phyloP scores from a whole-genome alignment of 805 yeast species.

The Metschnikowia anglica region DNA sequence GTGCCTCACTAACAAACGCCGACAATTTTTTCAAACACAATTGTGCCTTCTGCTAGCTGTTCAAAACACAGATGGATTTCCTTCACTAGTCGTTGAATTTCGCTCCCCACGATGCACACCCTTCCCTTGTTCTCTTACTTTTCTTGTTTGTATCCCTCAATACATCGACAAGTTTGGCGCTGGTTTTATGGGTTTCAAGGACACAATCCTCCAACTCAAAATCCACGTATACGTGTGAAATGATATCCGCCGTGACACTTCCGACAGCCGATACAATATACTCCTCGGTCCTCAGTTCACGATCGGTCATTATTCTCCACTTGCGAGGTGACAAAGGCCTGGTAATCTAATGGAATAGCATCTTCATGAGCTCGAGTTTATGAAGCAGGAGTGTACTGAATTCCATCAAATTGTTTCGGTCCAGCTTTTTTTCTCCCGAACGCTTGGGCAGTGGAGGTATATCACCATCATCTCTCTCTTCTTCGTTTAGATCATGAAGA shows the following conservation, averaged over 20 bases:
- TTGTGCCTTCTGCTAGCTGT: no score
- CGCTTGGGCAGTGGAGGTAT: conserved; percentile 22
- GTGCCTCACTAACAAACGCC: no score
- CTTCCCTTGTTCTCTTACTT: conserved; percentile 53
- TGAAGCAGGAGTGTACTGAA: conserved; percentile 50
- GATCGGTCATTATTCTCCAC: conserved; percentile 47
- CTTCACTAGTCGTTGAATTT: conserved; percentile 46
- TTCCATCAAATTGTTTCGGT: conserved; percentile 30
- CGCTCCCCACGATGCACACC: conserved; percentile 55
- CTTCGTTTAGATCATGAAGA: conserved; percentile 47
- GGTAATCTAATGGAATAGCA: conserved; percentile 55
- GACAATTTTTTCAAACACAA: no score
- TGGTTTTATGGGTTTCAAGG: conserved; percentile 25
- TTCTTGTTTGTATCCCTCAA: conserved; percentile 48
- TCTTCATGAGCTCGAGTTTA: conserved; percentile 55
- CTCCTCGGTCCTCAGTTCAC: conserved; percentile 43
- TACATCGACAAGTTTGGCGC: conserved; percentile 32
- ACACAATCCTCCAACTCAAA: conserved; percentile 33
- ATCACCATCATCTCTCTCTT: conserved; percentile 29
- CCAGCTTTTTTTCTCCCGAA: conserved; percentile 17
- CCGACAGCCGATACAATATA: conserved; percentile 50
- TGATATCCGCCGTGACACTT: conserved; percentile 55
- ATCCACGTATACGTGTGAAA: conserved; percentile 46
- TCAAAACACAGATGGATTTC: no score
- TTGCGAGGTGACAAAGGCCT: conserved; percentile 54